phyloP scores from a whole-genome alignment of 768 basidiomycete genomes.

The Tephrocybe sp. region DNA sequence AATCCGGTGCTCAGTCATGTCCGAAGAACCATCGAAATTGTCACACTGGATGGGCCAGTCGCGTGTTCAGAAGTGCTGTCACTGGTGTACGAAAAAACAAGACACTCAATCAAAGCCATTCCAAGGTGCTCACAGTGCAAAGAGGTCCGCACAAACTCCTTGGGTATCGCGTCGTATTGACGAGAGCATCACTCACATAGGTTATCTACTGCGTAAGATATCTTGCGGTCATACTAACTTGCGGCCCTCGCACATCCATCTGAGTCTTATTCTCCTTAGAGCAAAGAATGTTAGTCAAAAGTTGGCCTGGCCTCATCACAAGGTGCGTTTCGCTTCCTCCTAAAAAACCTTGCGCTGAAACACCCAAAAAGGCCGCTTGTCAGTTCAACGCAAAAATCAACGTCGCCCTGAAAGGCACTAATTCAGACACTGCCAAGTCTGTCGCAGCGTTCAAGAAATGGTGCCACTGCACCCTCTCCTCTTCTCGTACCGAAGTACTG shows the following conservation, averaged over 20 bases:
- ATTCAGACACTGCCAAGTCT: conserved; percentile 15
- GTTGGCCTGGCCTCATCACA: conserved; percentile 26
- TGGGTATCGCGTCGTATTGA: background rate
- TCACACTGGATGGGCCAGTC: conserved; percentile 27
- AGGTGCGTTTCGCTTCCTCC: conserved; percentile 10
- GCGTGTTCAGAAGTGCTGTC: conserved; percentile 26
- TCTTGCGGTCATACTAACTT: no score
- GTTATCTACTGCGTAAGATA: conserved; percentile 27
- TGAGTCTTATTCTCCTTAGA: conserved; percentile 14
- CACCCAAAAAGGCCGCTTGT: conserved; percentile 20
- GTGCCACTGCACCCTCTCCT: conserved; percentile 1
- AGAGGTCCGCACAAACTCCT: conserved; percentile 17
- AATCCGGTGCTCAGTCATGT: conserved; percentile 5
- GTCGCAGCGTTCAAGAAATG: conserved; percentile 26
- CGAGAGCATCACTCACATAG: conserved; percentile 11
- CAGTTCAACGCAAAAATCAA: conserved; percentile 20
- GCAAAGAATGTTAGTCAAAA: conserved; percentile 27
- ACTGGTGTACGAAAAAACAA: conserved; percentile 29
- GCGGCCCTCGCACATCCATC: no score
- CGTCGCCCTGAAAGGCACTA: conserved; percentile 13
- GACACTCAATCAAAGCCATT: conserved; percentile 19
- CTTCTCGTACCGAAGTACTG: background rate
- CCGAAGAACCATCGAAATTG: conserved; percentile 6
- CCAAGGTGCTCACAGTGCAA: conserved; percentile 26
- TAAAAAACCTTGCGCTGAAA: conserved; percentile 1